Evolutionary conservation across 345 rosid genomes (phyloP), one percentile per base, ranked within the genome.

Genomic region (Abelmoschus esculentus): DNA sequence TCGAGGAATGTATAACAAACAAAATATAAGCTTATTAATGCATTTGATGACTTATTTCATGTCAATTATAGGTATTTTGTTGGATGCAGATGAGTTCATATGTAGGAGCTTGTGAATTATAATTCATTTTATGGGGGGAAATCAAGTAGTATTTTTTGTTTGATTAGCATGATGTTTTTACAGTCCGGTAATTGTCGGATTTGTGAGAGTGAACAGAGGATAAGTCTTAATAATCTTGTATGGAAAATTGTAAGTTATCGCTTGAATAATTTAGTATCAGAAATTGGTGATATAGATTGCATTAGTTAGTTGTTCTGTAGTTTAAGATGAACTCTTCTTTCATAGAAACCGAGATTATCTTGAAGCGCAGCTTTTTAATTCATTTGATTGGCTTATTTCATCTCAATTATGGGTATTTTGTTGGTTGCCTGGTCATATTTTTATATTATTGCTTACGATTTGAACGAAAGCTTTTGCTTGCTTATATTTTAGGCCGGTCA

Each of bases 401-500:
- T 42, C 46, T 42, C 46, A 42, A 2, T 42, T 9, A 42, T 42
- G 46, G 46, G 46, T 42, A 42, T 42, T 42, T 42, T 42, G 46
- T 42, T 42, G 13, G 46, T 9, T 42, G 12, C 1, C 46, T 31
- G 10, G 42, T 38, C 42, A 38, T 7, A 22, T 7, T 7, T 36
- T 38, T 38, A 7, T 38, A 38, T 7, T 38, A 6, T 63, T 42
- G 17, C 31, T 19, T 14, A 42, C 11, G n/a, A 22, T 64, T 44
- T 22, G 11, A 22, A 19, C 18, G 42, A 10, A 13, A 38, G 50
- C 31, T 67, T 38, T n/a, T 62, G 50, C 38, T 46, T 53, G 13
- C 34, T 72, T 28, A 32, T 58, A 12, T 66, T 52, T 67, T 67
- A 93, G 97, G 98, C 98, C 28, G 97, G 97, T 32, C 98, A 93